Conservation (phyloP, 768 basidiomycete species). For the Cystofilobasidium bisporidii region DNA sequence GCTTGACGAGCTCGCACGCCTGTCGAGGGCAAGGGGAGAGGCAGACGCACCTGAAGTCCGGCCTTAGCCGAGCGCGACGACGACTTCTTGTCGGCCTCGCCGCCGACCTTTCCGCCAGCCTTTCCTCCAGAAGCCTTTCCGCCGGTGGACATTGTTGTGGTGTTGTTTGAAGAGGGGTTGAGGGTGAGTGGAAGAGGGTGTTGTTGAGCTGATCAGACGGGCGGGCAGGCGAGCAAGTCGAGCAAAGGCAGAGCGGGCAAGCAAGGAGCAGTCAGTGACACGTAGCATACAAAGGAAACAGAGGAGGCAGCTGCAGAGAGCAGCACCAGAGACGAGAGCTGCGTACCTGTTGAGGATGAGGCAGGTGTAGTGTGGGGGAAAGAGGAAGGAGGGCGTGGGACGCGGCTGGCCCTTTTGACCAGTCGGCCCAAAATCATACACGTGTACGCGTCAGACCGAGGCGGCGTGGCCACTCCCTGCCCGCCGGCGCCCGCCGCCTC, state of each 20-base stretch:
- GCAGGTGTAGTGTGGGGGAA: background rate
- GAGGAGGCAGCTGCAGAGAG: no score
- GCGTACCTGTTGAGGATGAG: background rate
- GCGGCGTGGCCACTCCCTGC: background rate
- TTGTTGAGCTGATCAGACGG: background rate
- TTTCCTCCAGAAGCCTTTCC: slow-evolving; percentile 31
- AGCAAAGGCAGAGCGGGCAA: no score
- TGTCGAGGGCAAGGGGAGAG: background rate
- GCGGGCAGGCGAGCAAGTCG: background rate
- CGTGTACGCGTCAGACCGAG: background rate
- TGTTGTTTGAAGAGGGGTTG: background rate
- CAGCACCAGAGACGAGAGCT: no score
- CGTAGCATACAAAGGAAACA: no score
- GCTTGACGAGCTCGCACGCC: background rate
- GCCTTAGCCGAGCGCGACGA: slow-evolving; percentile 58
- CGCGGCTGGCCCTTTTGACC: no score
- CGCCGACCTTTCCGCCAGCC: slow-evolving; percentile 41
- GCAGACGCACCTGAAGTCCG: slow-evolving; percentile 38
- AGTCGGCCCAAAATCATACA: background rate
- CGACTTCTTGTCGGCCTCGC: slow-evolving; percentile 44
- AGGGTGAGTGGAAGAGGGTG: background rate
- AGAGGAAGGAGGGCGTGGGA: no score
- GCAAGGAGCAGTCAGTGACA: no score
- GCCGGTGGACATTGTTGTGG: slow-evolving; percentile 10
- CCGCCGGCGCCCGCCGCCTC: no score